These are phyloP conservation scores for Pseudogymnoascus sp. DNA, from an alignment of 2,329 filamentous ascomycete species.

Conservation along the genomic window DNA sequence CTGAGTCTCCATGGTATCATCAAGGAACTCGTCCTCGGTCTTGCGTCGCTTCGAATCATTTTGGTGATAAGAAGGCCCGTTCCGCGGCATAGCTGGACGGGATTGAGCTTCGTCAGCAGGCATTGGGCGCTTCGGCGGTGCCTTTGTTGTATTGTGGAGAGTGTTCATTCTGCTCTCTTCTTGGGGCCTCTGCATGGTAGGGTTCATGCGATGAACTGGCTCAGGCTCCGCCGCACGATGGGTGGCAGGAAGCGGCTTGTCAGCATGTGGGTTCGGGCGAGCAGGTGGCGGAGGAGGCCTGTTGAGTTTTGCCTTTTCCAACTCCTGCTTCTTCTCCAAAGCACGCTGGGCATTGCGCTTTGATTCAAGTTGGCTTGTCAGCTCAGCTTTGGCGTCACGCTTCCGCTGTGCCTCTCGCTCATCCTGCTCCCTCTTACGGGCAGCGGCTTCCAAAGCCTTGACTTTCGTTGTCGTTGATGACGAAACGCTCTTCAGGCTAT, in stretches of 20 bases:
- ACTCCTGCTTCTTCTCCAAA: slow-evolving; percentile 43
- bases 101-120: slow-evolving; percentile 45
- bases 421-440: slow-evolving; percentile 78
- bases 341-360: slow-evolving; percentile 60
- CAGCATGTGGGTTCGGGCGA: slow-evolving; percentile 44
- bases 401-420: slow-evolving; percentile 74
- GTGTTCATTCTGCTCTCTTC: slow-evolving; percentile 60
- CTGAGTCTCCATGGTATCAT: slow-evolving; percentile 55
- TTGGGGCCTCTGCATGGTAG: slow-evolving; percentile 43
- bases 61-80: slow-evolving; percentile 62
- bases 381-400: slow-evolving; percentile 72
- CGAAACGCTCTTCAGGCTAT: slow-evolving; percentile 58
- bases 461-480: slow-evolving; percentile 58
- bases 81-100: slow-evolving; percentile 44
- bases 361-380: slow-evolving; percentile 49
- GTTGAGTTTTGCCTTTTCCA: slow-evolving; percentile 61
- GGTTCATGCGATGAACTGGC: slow-evolving; percentile 53
- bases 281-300: slow-evolving; percentile 54
- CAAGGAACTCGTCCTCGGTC: slow-evolving; percentile 61
- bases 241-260: slow-evolving; percentile 27
- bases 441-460: slow-evolving; percentile 67
- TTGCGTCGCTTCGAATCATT: slow-evolving; percentile 63
- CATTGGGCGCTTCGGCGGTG: slow-evolving; percentile 66
- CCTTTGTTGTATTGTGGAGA: slow-evolving; percentile 60
- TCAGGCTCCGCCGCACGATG: slow-evolving; percentile 24